A percentile compares a stretch with the other conserved stretches of the same genome.
Evolutionary conservation across 2,329 filamentous ascomycete genomes (phyloP).

Genomic region (Aspergillus quadricinctus): DNA sequence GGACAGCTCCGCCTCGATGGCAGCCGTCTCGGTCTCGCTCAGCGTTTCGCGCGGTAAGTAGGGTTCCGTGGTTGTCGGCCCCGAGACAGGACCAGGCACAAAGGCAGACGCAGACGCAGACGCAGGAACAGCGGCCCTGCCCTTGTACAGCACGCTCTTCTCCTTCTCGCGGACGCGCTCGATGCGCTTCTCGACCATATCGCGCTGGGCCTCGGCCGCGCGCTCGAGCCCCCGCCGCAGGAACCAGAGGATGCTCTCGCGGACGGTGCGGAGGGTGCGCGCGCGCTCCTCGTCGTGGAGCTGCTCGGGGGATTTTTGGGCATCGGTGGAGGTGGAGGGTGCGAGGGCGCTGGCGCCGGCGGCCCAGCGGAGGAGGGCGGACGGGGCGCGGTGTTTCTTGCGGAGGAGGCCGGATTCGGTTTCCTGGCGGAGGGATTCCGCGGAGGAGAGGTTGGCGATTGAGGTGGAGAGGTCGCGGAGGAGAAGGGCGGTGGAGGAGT

Average conservation of each 20-base stretch:
- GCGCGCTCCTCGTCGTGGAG: conserved; percentile 65
- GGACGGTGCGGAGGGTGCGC: conserved; percentile 62
- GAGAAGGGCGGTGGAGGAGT: conserved; percentile 78
- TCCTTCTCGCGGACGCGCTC: conserved; percentile 83
- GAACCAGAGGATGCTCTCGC: conserved; percentile 81
- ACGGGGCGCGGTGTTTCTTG: conserved; percentile 59
- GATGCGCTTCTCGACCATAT: conserved; percentile 89
- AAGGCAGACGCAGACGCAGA: conserved; percentile 4
- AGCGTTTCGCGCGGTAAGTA: conserved; percentile 8
- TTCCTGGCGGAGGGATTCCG: conserved; percentile 75
- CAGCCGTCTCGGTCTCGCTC: conserved; percentile 30
- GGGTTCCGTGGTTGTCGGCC: neutral
- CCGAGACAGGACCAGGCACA: conserved; percentile 14
- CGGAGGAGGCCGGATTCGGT: conserved; percentile 66
- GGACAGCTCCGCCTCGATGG: conserved; percentile 60
- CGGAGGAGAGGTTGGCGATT: conserved; percentile 74
- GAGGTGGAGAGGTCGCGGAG: conserved; percentile 79
- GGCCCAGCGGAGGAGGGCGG: conserved; percentile 64
- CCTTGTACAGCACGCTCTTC: conserved; percentile 68
- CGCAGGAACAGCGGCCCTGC: no score
- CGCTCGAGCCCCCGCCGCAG: conserved; percentile 70
- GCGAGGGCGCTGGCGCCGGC: conserved; percentile 43
- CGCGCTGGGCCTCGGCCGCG: conserved; percentile 72
- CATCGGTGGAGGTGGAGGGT: neutral
- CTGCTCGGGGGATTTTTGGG: conserved; percentile 60